These are phyloP conservation scores for Aspergillus hancockii DNA, from an alignment of 495 filamentous ascomycete genomes.

Conservation along the genomic window DNA sequence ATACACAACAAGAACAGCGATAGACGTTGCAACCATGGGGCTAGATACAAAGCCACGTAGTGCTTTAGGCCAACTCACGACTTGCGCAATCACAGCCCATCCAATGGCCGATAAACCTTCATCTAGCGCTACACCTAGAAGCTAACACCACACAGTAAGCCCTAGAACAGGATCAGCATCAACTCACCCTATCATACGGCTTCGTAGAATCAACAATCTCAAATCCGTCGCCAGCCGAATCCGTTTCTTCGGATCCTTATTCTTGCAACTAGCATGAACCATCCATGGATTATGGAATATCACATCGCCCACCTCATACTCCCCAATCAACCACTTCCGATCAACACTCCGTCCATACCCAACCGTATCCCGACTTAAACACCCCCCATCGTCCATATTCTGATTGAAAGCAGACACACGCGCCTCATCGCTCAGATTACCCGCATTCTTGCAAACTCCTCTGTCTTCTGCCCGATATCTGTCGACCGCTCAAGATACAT, in stretches of 20 bases:
- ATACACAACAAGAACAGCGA: no score
- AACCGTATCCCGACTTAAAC: slow-evolving; percentile 18
- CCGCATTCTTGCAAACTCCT: slow-evolving; percentile 35
- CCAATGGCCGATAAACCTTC: slow-evolving; percentile 26
- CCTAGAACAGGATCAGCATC: neutral
- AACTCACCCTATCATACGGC: slow-evolving; percentile 15
- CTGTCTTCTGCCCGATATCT: slow-evolving; percentile 27
- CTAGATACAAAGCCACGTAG: no score
- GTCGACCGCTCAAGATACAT: slow-evolving; percentile 47
- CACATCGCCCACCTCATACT: slow-evolving; percentile 57
- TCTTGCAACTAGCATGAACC: slow-evolving; percentile 49
- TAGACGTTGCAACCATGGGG: no score
- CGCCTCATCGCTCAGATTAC: slow-evolving; percentile 37
- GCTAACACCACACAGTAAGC: neutral
- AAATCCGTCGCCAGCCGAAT: slow-evolving; percentile 53
- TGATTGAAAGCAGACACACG: slow-evolving; percentile 14
- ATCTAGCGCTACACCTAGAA: slow-evolving; percentile 21
- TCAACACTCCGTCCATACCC: slow-evolving; percentile 5
- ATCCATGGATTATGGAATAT: slow-evolving; percentile 57
- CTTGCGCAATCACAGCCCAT: slow-evolving; percentile 19
- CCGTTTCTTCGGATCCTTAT: slow-evolving; percentile 46
- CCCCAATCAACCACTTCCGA: slow-evolving; percentile 17
- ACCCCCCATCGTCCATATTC: slow-evolving; percentile 11
- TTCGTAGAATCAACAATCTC: slow-evolving; percentile 25
- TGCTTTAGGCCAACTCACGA: neutral